Percentiles rank a stretch among this genome's conserved stretches.
phyloP scores from a whole-genome alignment of 257 asterid genomes.

The Nicotiana attenuata region DNA sequence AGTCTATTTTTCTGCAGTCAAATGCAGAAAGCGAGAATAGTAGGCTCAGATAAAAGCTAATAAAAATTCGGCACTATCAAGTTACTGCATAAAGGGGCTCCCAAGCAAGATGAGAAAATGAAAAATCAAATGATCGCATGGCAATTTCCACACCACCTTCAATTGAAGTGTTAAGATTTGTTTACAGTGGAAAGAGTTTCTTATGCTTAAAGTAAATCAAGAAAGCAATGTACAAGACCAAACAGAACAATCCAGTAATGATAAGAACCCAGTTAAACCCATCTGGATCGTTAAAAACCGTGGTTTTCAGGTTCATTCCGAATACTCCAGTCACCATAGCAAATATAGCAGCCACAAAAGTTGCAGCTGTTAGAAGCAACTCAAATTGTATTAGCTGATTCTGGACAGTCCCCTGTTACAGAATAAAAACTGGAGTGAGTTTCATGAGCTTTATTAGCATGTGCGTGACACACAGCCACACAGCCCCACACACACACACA shows the following conservation, averaged over 20 bases:
- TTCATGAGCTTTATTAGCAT: not conserved
- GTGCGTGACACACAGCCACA: too few relatives aligned
- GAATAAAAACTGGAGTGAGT: slow-evolving; percentile 7
- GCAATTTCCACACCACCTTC: not conserved
- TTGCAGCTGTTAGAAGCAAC: slow-evolving; percentile 96
- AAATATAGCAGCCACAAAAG: slow-evolving; percentile 76
- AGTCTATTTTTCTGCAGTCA: not conserved
- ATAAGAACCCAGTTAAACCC: slow-evolving; percentile 73
- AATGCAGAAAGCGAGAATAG: not conserved
- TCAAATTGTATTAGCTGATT: slow-evolving; percentile 88
- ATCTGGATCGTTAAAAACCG: slow-evolving; percentile 51
- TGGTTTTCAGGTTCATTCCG: slow-evolving; percentile 80
- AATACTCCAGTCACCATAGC: slow-evolving; percentile 90
- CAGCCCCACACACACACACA: too few relatives aligned
- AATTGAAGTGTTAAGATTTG: not conserved
- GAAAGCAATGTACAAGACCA: slow-evolving; percentile 44
- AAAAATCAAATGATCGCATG: not conserved
- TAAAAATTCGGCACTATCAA: not conserved
- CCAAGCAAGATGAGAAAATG: not conserved
- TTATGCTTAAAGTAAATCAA: slow-evolving; percentile 73
- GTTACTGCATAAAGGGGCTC: not conserved
- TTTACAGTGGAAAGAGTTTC: slow-evolving; percentile 67
- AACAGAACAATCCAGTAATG: slow-evolving; percentile 57
- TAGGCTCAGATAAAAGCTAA: not conserved
- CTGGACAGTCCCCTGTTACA: slow-evolving; percentile 90